Base-by-base conservation (phyloP, 345 rosid species). In the Nephelium lappaceum region DNA sequence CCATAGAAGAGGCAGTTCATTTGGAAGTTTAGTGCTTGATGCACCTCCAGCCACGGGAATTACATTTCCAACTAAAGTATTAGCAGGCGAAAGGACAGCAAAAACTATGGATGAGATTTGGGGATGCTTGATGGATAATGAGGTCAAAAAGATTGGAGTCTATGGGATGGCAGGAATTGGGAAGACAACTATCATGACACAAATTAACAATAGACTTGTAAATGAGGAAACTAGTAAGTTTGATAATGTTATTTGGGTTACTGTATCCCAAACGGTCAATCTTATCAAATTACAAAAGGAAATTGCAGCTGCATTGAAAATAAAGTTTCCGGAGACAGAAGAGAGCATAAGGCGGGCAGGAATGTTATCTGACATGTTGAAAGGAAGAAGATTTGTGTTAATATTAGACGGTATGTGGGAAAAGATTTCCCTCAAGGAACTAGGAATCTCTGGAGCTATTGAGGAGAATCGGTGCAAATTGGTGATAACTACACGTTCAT, bases 111-210 rank as follows among this genome's bases (percentile, higher is more conserved):
- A 27, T 27, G 65, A 60, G 45, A 73, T 80, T 11, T 69, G 60
- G 71, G 45, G 36, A 8, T 51, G 43, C 41, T 58, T 83, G 75
- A 70, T 24, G 42, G 25, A 53, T 41, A 78, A 62, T 45, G 38
- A 14, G 0, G 42, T 57, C 11, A 27, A n/a, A 58, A 66, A 53
- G 18, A 66, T 84, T 0, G 82, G 86, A 24, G 79, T 84, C 74
- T 71, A 21, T 57, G 86, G 86, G 9, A 68, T 16, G 61, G 77
- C 42, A n/a, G 80, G 78, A 12, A 39, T 77, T 24, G 86, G 84
- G 1, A 81, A 79, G 63, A 76, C 76, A 2, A 55, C 49, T 11
- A 8, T 77, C 5, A 36, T 66, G 60, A 73, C 7, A 9, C 71
- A 69, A 36, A 60, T 80, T 38, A 72, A 78, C 39, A 71, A 80